Base-by-base conservation (phyloP, 2,329 filamentous ascomycete genomes). In the Tolypocladium tropicale region DNA sequence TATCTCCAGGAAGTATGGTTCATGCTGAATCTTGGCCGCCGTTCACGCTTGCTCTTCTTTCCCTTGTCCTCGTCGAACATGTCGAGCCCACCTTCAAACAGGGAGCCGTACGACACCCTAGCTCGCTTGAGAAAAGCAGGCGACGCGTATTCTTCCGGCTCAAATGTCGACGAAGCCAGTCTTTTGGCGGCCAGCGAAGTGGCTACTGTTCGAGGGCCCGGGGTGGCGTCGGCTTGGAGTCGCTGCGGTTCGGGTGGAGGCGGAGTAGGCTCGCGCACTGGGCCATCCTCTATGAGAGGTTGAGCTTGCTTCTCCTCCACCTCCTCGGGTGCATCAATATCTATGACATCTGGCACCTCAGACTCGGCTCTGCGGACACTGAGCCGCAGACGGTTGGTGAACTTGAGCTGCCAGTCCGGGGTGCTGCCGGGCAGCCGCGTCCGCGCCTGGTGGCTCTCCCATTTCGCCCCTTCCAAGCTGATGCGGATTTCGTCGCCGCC, bases 91-190 rank as follows among this genome's bases (percentile, higher is more conserved):
- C 78, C 78, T 60, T 88, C 82, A 53, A 86, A 82, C 0, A 87
- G 71, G 0, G 83, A 82, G 1, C 85, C 85, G 56, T 86, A 86
- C 0, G 88, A 91, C 4, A 87, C 74, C 55, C 87, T 78, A 16
- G 82, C 79, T 54, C 86, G 79, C 68, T 88, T 92, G 23, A 90
- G 72, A 62, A 95, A 95, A 0, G 89, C 89, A 0, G 91, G 91
- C 3, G 90, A 95, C 5, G 81, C 76, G 73, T 84, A 94, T 61
- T 86, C 81, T 21, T 76, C 72, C 49, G 74, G 63, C 10, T 74
- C 74, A 50, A 74, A 62, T 2, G 65, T 65, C 23, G 69, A 58
- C 6, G 74, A 65, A 23, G 67, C 68, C 6, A 62, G 58, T 57
- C 71, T 69, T 52, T 74, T 75, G 21, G 62, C 61, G 5, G 70